phyloP scores from a whole-genome alignment of 2,329 filamentous ascomycete genomes.

The Tolypocladium guangdongense region DNA sequence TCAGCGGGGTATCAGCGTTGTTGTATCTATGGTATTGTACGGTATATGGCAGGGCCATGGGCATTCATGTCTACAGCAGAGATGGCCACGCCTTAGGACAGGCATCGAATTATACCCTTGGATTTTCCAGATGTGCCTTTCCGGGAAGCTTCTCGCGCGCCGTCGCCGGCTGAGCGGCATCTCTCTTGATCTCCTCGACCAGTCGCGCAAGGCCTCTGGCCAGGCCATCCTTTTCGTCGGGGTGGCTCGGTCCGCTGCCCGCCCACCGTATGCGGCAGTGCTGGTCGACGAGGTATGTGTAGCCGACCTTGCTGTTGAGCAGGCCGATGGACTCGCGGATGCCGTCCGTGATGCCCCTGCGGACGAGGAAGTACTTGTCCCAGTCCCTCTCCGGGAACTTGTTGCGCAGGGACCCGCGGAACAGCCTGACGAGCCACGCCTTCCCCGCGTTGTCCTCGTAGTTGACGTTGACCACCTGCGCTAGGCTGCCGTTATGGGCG shows the following conservation, averaged over 20 bases:
- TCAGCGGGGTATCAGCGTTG: constrained; percentile 23
- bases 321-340: constrained; percentile 55
- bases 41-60: constrained; percentile 9
- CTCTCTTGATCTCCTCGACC: constrained; percentile 43
- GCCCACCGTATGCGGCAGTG: constrained; percentile 91
- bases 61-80: neutral
- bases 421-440: constrained; percentile 45
- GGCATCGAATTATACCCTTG: constrained; percentile 5
- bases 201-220: constrained; percentile 53
- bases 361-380: constrained; percentile 51
- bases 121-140: constrained; percentile 17
- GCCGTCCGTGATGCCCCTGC: constrained; percentile 45
- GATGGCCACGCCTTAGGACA: neutral
- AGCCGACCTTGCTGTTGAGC: constrained; percentile 85
- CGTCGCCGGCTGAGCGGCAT: constrained; percentile 19
- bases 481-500: constrained; percentile 36
- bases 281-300: constrained; percentile 82
- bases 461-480: constrained; percentile 80
- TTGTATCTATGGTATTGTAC: constrained; percentile 16
- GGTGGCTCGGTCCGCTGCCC: constrained; percentile 60
- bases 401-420: constrained; percentile 41
- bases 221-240: constrained; percentile 56
- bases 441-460: constrained; percentile 71
- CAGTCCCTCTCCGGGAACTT: constrained; percentile 41
- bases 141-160: constrained; percentile 22